Evolutionary conservation across 192 early-diverging fungal species (phyloP), one percentile per base, ranked within the genome.

Genomic region (Mortierella hygrophila): DNA sequence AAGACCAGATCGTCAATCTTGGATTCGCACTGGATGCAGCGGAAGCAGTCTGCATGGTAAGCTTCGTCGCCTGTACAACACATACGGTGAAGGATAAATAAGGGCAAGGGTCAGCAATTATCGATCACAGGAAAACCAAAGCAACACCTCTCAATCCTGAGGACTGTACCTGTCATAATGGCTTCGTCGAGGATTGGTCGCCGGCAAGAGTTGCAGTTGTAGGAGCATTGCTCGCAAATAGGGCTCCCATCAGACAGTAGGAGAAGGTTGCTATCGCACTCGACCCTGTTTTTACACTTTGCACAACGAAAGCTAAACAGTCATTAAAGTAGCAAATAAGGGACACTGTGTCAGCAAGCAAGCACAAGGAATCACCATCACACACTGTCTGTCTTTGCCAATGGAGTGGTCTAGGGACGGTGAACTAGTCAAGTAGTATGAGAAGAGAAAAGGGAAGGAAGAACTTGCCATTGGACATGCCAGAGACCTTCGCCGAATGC

Each of bases 401-500:
- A 6, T 20, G 2, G 18, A 15, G 20, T 52, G 15, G 5, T 6
- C 5, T 21, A 21, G 49, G 16, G 18, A 13, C 44, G 49, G 49
- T 52, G 16, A 15, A 46, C 44, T 46, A 15, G 10, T 21, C 16
- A 52, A 52, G 49, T 18, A 21, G 49, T 18, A 52, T 52, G 49
- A 52, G 49, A 52, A 52, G 16, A 6, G 49, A 2, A 21, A 21
- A 6, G 2, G 20, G 20, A 52, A 18, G 49, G 47, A 18, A 13
- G 21, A 38, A 69, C 89, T 89, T 95, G 94, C 95, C 95, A 96
- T 73, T 95, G 91, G 81, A 95, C 92, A 84, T 96, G 95, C 93
- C 94, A 96, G 10, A 96, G 90, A 37, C 94, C 93, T 52, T 96
- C 95, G 18, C 94, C 95, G 89, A 96, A 96, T 57, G 94, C 92